Percentiles rank a stretch among this genome's conserved stretches.
phyloP scores from a whole-genome alignment of 1,139 yeast species.

The Waltiozyma sp. region DNA sequence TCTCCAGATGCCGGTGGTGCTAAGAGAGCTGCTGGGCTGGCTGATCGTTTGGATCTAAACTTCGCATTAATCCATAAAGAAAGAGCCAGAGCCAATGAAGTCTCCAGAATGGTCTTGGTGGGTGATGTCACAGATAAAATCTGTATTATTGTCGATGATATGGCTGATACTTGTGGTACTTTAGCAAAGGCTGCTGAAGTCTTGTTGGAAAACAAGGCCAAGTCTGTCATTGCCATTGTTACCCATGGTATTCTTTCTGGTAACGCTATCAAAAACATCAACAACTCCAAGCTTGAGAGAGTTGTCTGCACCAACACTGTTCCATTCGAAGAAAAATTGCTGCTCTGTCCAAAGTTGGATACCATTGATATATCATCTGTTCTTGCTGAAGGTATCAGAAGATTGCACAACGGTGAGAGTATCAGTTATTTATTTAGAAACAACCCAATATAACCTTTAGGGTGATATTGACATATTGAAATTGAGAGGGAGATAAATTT shows the following conservation, averaged over 20 bases:
- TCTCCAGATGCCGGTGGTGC: slow-evolving; percentile 99
- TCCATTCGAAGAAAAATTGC: slow-evolving; percentile 73
- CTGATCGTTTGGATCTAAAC: slow-evolving; percentile 84
- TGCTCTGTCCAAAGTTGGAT: slow-evolving; percentile 63
- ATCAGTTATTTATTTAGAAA: slow-evolving; percentile 81
- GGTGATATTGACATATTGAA: neutral
- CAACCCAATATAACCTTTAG: slow-evolving; percentile 37
- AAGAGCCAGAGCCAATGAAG: slow-evolving; percentile 91
- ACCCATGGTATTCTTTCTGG: slow-evolving; percentile 93
- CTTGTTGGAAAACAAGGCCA: slow-evolving; percentile 68
- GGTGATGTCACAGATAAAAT: slow-evolving; percentile 88
- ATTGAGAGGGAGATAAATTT: no score
- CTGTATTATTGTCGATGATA: slow-evolving; percentile 89
- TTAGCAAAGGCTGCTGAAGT: slow-evolving; percentile 93
- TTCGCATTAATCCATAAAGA: slow-evolving; percentile 96
- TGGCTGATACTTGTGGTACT: slow-evolving; percentile 99
- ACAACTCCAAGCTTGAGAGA: slow-evolving; percentile 61
- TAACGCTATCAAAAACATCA: slow-evolving; percentile 75
- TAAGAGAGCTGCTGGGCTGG: slow-evolving; percentile 91
- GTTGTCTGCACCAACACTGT: slow-evolving; percentile 94
- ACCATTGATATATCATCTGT: slow-evolving; percentile 82
- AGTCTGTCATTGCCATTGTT: slow-evolving; percentile 83
- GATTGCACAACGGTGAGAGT: slow-evolving; percentile 95
- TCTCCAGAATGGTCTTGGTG: slow-evolving; percentile 87
- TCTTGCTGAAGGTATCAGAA: slow-evolving; percentile 91